A percentile compares a stretch with the other conserved stretches of the same genome.
Evolutionary conservation across 2,329 filamentous ascomycete species (phyloP).

Genomic region (Septoria linicola): DNA sequence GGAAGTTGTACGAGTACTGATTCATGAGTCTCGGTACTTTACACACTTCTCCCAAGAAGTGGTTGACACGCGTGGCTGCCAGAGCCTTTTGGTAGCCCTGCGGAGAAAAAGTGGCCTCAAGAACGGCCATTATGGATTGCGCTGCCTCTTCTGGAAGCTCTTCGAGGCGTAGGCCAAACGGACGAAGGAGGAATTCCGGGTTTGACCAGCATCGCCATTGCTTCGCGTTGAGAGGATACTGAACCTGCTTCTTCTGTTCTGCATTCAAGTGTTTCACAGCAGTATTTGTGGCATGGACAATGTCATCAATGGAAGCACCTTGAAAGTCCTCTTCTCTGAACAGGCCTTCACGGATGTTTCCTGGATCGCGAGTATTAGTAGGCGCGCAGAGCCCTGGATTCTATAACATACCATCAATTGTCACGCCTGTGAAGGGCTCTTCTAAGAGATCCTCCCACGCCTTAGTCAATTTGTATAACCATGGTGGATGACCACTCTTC

Average conservation of each 20-base stretch:
- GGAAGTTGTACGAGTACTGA: slow-evolving; percentile 69
- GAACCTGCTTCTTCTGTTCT: slow-evolving; percentile 51
- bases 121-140: slow-evolving; percentile 54
- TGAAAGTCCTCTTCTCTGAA: slow-evolving; percentile 57
- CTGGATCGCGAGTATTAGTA: slow-evolving; percentile 23
- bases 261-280: slow-evolving; percentile 51
- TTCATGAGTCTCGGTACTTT: slow-evolving; percentile 64
- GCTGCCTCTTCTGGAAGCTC: slow-evolving; percentile 53
- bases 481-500: slow-evolving; percentile 30
- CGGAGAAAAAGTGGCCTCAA: slow-evolving; percentile 61
- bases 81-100: slow-evolving; percentile 71
- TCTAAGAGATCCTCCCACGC: slow-evolving; percentile 36
- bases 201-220: slow-evolving; percentile 73
- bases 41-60: slow-evolving; percentile 70
- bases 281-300: slow-evolving; percentile 53
- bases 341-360: slow-evolving; percentile 23
- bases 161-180: slow-evolving; percentile 70
- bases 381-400: neutral
- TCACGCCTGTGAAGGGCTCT: slow-evolving; percentile 71
- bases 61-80: slow-evolving; percentile 70
- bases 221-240: slow-evolving; percentile 65
- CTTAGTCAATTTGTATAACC: slow-evolving; percentile 29
- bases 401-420: slow-evolving; percentile 63
- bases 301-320: slow-evolving; percentile 57
- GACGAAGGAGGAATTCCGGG: slow-evolving; percentile 68